These are phyloP conservation scores for Epichloe coenophiala DNA, from an alignment of 2,329 filamentous ascomycete species.

Conservation along the genomic window DNA sequence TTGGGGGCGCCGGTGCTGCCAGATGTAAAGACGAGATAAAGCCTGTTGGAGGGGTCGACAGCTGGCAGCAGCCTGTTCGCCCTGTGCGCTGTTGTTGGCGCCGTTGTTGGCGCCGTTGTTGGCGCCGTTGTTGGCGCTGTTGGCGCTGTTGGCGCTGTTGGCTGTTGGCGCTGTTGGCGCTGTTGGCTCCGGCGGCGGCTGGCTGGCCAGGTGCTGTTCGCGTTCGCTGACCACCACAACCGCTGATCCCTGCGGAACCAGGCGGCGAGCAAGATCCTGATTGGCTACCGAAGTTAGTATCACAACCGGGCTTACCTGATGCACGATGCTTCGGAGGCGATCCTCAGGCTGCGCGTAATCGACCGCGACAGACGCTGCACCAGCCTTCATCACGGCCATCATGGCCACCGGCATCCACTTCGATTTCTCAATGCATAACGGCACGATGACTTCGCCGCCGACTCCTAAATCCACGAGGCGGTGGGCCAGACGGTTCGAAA, in stretches of 20 bases:
- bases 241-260: conserved; percentile 5
- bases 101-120: no score
- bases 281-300: conserved; percentile 5
- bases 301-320: conserved; percentile 1
- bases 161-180: no score
- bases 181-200: background rate
- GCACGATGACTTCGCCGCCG: conserved; percentile 7
- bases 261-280: conserved; percentile 9
- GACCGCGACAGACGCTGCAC: conserved; percentile 15
- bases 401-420: conserved; percentile 12
- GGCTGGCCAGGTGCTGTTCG: conserved; percentile 6
- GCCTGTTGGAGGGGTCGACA: background rate
- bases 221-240: conserved; percentile 4
- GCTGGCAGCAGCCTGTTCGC: conserved; percentile 29
- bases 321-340: conserved; percentile 7
- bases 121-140: no score
- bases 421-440: conserved; percentile 17
- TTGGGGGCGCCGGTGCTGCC: conserved; percentile 12
- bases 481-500: conserved; percentile 10
- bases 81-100: no score
- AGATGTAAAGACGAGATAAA: conserved; percentile 9
- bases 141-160: no score
- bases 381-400: conserved; percentile 16
- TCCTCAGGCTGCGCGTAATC: conserved; percentile 12
- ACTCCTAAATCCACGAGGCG: conserved; percentile 1